phyloP scores from a whole-genome alignment of 2,329 filamentous ascomycete genomes.

The Colletotrichum brevisporum region DNA sequence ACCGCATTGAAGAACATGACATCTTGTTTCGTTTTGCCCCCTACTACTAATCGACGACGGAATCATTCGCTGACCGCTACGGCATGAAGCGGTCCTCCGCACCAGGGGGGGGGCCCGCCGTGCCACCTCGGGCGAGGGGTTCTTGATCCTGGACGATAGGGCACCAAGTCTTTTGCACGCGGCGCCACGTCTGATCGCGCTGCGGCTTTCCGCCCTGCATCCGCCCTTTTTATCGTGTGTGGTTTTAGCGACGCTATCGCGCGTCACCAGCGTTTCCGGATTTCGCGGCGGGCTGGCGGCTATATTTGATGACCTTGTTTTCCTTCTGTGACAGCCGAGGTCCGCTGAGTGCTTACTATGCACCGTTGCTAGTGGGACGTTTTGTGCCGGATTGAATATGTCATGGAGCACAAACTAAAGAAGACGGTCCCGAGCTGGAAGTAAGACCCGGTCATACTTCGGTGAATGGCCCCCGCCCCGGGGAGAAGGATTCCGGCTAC shows the following conservation, averaged over 20 bases:
- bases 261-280: constrained; percentile 22
- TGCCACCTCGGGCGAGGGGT: neutral
- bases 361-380: no score
- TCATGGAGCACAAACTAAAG: constrained; percentile 2
- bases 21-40: neutral
- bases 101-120: neutral
- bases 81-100: constrained; percentile 1
- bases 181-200: neutral
- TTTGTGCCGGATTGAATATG: no score
- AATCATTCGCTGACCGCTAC: neutral
- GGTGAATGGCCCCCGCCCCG: constrained; percentile 2
- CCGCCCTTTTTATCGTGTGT: neutral
- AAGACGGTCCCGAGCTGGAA: no score
- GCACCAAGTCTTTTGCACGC: neutral
- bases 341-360: no score
- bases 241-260: neutral
- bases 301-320: neutral
- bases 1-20: neutral
- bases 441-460: neutral
- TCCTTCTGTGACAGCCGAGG: no score
- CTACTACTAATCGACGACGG: no score
- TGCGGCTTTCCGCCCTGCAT: neutral
- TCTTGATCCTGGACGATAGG: neutral
- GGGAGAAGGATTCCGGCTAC: neutral
- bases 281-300: neutral